Conservation (phyloP, 1,284 basidiomycete species). For the Tremellales sp. region DNA sequence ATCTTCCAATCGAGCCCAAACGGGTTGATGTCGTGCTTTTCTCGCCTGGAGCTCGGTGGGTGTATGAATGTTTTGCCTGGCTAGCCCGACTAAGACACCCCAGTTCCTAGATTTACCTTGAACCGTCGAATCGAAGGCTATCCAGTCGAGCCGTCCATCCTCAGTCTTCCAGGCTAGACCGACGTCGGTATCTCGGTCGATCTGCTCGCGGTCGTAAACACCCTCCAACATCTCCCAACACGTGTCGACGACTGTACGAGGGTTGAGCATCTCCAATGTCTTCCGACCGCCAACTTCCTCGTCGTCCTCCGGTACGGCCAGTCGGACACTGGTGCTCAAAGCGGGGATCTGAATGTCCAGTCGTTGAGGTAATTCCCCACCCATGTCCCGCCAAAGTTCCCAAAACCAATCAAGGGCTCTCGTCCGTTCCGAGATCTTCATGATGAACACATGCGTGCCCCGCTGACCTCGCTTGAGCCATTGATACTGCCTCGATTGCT, state of each 20-base stretch:
- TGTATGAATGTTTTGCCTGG: slow-evolving; percentile 7
- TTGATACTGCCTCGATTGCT: slow-evolving; percentile 32
- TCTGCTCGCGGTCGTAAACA: slow-evolving; percentile 12
- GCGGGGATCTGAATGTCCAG: slow-evolving; percentile 38
- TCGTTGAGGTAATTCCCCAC: slow-evolving; percentile 29
- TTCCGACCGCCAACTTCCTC: slow-evolving; percentile 17
- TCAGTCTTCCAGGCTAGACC: slow-evolving; percentile 40
- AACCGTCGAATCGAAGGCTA: slow-evolving; percentile 34
- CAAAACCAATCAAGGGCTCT: slow-evolving; percentile 47
- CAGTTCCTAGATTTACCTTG: slow-evolving; percentile 34
- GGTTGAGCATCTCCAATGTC: slow-evolving; percentile 18
- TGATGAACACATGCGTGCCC: slow-evolving; percentile 39
- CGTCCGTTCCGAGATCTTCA: slow-evolving; percentile 38
- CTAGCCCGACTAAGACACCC: slow-evolving; percentile 41
- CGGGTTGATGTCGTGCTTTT: slow-evolving; percentile 34
- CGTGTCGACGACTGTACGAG: slow-evolving; percentile 19
- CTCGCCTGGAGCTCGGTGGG: slow-evolving; percentile 32
- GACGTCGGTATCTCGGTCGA: slow-evolving; percentile 15
- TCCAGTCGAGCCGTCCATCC: slow-evolving; percentile 43
- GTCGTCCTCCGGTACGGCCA: slow-evolving; percentile 32
- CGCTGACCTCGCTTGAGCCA: slow-evolving; percentile 22
- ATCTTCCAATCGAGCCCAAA: slow-evolving; percentile 31
- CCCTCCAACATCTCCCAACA: slow-evolving; percentile 29
- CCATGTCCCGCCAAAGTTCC: slow-evolving; percentile 43
- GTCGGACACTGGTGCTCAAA: slow-evolving; percentile 30